These are phyloP conservation scores for Alternaria solani DNA, from an alignment of 2,329 filamentous ascomycete genomes.

Conservation along the genomic window DNA sequence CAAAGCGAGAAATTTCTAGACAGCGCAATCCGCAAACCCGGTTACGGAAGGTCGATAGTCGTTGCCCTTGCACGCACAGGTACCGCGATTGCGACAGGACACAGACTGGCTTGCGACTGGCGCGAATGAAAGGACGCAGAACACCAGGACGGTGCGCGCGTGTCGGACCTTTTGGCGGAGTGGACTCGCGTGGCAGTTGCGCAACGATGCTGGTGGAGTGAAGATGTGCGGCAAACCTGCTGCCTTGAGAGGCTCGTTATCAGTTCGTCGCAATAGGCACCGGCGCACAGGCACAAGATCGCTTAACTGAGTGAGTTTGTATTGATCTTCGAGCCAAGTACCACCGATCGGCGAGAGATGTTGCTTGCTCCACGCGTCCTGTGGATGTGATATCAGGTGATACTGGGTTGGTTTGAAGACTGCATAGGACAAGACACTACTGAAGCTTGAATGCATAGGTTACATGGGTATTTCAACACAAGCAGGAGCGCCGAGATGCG, in stretches of 20 bases:
- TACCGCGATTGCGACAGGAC: neutral
- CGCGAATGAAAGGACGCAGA: neutral
- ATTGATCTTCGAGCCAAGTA: neutral
- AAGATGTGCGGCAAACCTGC: conserved; percentile 1
- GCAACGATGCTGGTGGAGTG: neutral
- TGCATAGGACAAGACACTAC: neutral
- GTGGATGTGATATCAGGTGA: neutral
- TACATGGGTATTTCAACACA: neutral
- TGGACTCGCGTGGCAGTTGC: neutral
- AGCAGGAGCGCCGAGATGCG: neutral
- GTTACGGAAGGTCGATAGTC: neutral
- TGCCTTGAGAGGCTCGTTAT: neutral
- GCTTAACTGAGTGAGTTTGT: neutral
- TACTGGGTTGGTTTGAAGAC: neutral
- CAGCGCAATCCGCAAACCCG: neutral
- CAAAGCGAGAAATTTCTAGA: neutral
- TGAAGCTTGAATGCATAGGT: neutral
- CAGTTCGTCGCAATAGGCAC: neutral
- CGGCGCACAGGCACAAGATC: neutral
- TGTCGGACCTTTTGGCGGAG: neutral
- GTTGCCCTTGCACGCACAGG: neutral
- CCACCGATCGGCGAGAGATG: neutral
- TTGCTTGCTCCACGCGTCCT: neutral
- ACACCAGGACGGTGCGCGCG: neutral
- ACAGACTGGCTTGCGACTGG: neutral